Evolutionary conservation across 2,329 filamentous ascomycete genomes (phyloP).

Genomic region (Fusarium stilboides): DNA sequence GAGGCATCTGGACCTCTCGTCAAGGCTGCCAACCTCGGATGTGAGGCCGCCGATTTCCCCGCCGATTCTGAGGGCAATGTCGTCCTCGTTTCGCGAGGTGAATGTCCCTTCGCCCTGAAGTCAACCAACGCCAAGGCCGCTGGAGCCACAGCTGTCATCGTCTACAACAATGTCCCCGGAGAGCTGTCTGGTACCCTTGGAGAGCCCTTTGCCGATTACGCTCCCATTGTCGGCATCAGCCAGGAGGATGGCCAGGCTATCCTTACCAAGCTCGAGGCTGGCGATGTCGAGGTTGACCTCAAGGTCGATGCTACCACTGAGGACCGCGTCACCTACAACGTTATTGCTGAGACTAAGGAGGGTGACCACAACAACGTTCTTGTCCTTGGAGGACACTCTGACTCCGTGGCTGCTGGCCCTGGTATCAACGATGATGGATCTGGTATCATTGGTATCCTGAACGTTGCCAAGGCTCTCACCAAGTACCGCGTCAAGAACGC

Average conservation of each 20-base stretch:
- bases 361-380: slow-evolving; percentile 66
- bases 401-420: slow-evolving; percentile 64
- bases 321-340: slow-evolving; percentile 64
- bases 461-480: slow-evolving; percentile 60
- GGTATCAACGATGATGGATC: slow-evolving; percentile 77
- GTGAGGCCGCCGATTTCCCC: slow-evolving; percentile 68
- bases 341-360: slow-evolving; percentile 65
- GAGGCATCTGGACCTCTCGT: slow-evolving; percentile 60
- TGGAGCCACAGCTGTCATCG: slow-evolving; percentile 69
- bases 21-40: slow-evolving; percentile 67
- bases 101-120: slow-evolving; percentile 72
- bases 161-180: slow-evolving; percentile 75
- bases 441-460: slow-evolving; percentile 65
- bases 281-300: slow-evolving; percentile 53
- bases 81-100: slow-evolving; percentile 72
- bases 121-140: slow-evolving; percentile 68
- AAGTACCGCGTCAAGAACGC: slow-evolving; percentile 64
- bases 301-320: slow-evolving; percentile 65
- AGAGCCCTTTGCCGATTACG: slow-evolving; percentile 60
- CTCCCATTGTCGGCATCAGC: slow-evolving; percentile 68
- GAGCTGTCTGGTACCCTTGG: slow-evolving; percentile 69
- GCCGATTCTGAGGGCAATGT: slow-evolving; percentile 67
- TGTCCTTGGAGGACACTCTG: slow-evolving; percentile 64
- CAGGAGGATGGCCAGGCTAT: slow-evolving; percentile 60
- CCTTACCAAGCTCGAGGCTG: slow-evolving; percentile 51